Conservation (phyloP, 2,329 filamentous ascomycete genomes). For the Penicillium sp. region DNA sequence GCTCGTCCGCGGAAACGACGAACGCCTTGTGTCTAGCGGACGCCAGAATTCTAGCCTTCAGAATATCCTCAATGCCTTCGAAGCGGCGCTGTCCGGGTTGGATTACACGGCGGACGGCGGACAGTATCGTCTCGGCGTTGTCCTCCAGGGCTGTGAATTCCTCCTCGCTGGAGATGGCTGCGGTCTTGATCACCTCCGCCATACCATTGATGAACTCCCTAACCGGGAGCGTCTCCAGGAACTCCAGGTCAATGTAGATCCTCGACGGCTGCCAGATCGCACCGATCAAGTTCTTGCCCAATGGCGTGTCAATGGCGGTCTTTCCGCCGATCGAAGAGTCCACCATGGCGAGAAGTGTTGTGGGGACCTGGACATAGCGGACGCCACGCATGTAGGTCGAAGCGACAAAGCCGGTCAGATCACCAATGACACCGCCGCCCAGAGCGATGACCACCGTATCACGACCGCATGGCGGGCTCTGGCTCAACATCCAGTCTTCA, state of each 20-base stretch:
- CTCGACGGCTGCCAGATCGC: conserved; percentile 92
- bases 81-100: conserved; percentile 55
- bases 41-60: conserved; percentile 74
- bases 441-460: conserved; percentile 92
- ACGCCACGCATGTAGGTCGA: conserved; percentile 98
- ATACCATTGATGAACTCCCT: conserved; percentile 97
- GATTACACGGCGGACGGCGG: conserved; percentile 60
- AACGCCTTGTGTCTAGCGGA: conserved; percentile 86
- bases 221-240: conserved; percentile 79
- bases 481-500: conserved; percentile 90
- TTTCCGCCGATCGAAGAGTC: conserved; percentile 98
- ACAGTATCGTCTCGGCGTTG: conserved; percentile 67
- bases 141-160: conserved; percentile 79
- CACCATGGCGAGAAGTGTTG: conserved; percentile 90
- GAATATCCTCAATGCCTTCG: conserved; percentile 57
- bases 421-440: conserved; percentile 91
- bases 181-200: conserved; percentile 96
- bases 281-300: conserved; percentile 91
- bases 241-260: conserved; percentile 88
- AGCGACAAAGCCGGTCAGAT: conserved; percentile 95
- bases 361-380: conserved; percentile 91
- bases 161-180: conserved; percentile 83
- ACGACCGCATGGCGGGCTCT: conserved; percentile 73
- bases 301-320: conserved; percentile 91
- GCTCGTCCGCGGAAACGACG: conserved; percentile 88